Evolutionary conservation across 441 rosid species (phyloP).

Genomic region (Kokia cookei): DNA sequence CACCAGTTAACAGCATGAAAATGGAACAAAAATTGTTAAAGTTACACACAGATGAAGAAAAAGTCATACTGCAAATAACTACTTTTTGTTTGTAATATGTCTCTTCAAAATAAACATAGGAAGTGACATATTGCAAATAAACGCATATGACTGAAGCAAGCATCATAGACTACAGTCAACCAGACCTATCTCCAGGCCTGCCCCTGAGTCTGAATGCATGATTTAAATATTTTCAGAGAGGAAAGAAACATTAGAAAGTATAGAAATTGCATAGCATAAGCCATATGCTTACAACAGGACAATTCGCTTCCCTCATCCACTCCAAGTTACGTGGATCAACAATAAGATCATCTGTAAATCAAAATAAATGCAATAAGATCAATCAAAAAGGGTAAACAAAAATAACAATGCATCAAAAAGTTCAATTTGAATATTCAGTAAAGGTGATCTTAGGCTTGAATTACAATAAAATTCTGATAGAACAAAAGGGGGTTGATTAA

Average conservation of each 20-base stretch:
- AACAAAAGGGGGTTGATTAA: not conserved
- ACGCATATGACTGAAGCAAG: not conserved
- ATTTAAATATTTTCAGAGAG: not conserved
- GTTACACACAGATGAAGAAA: not conserved
- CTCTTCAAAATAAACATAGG: not conserved
- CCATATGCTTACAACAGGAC: slow-evolving; percentile 76
- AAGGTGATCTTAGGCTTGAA: not conserved
- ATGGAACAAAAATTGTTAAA: not conserved
- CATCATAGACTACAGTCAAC: not conserved
- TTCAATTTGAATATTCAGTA: not conserved
- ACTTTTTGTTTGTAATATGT: not conserved
- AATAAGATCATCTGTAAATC: slow-evolving; percentile 72
- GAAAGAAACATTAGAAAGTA: not conserved
- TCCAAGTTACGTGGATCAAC: slow-evolving; percentile 95
- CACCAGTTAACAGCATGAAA: not conserved
- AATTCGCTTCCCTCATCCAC: slow-evolving; percentile 92
- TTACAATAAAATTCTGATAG: not conserved
- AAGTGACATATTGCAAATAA: not conserved
- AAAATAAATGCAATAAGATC: slow-evolving; percentile 14
- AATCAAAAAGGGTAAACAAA: slow-evolving; percentile 17
- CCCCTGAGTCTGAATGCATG: not conserved
- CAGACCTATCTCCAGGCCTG: not conserved
- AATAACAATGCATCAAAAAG: not conserved
- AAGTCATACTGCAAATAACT: not conserved
- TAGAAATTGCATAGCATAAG: not conserved